phyloP scores from a whole-genome alignment of 2,329 filamentous ascomycete genomes.

The Trichoderma polysporum region DNA sequence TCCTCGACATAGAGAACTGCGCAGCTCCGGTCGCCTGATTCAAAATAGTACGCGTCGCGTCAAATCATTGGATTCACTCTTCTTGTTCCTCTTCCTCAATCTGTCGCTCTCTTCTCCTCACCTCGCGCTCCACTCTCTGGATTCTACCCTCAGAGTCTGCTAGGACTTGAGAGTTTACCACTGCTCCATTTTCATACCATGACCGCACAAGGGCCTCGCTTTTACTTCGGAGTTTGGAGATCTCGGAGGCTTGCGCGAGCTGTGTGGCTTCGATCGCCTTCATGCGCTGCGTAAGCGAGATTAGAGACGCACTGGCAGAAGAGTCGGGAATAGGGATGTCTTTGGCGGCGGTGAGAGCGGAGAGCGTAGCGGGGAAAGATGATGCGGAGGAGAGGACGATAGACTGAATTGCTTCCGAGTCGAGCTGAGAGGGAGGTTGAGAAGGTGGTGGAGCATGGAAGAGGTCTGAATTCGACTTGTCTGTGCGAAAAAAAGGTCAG shows the following conservation, averaged over 20 bases:
- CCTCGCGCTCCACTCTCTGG: conserved; percentile 61
- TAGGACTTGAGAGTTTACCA: conserved; percentile 67
- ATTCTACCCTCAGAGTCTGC: conserved; percentile 70
- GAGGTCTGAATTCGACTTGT: conserved; percentile 54
- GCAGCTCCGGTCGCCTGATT: not conserved
- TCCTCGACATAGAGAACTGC: not conserved
- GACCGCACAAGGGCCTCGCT: conserved; percentile 62
- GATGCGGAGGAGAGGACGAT: conserved; percentile 58
- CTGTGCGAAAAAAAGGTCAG: conserved; percentile 33
- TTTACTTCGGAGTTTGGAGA: conserved; percentile 60
- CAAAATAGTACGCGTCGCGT: not conserved
- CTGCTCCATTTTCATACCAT: conserved; percentile 73
- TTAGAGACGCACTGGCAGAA: conserved; percentile 54
- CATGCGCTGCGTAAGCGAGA: conserved; percentile 61
- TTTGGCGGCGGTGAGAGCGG: conserved; percentile 55
- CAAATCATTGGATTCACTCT: not conserved
- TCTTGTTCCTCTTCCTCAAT: conserved; percentile 47
- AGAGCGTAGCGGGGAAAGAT: conserved; percentile 55
- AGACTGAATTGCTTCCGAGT: conserved; percentile 51
- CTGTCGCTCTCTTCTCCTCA: conserved; percentile 63
- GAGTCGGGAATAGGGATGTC: conserved; percentile 59
- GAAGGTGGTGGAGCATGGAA: conserved; percentile 50
- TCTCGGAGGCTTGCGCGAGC: conserved; percentile 59
- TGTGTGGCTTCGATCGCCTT: conserved; percentile 61
- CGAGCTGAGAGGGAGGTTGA: conserved; percentile 52